These are phyloP conservation scores for Saccharomycopsis hybrid DNA, from an alignment of 1,139 yeast species.

Conservation along the genomic window DNA sequence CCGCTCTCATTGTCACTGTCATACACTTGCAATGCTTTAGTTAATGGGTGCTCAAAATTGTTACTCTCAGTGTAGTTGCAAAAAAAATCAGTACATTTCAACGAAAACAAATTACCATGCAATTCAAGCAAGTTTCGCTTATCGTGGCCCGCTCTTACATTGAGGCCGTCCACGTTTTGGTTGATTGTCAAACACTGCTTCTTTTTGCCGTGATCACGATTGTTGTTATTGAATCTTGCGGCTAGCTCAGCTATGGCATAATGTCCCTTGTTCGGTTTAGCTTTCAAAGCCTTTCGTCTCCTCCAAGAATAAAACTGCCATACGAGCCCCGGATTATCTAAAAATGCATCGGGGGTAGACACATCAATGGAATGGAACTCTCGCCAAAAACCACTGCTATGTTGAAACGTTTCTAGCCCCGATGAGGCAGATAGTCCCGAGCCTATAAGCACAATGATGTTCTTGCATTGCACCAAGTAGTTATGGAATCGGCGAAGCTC, in stretches of 20 bases:
- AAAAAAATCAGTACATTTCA: conserved; percentile 67
- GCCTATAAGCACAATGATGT: conserved; percentile 71
- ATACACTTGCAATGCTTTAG: conserved; percentile 43
- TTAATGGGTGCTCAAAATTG: conserved; percentile 56
- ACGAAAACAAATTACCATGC: conserved; percentile 72
- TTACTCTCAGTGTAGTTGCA: conserved; percentile 55
- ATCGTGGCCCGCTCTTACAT: conserved; percentile 58
- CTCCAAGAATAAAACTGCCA: conserved; percentile 85
- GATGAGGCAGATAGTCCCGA: conserved; percentile 79
- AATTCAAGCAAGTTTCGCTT: conserved; percentile 48
- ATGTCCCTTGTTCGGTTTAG: conserved; percentile 72
- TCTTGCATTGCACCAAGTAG: conserved; percentile 42
- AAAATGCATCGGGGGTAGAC: conserved; percentile 88
- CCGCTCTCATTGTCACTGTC: conserved; percentile 26
- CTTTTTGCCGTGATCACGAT: conserved; percentile 22
- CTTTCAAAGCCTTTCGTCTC: conserved; percentile 55
- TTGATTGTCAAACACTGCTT: conserved; percentile 54
- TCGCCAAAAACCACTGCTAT: conserved; percentile 72
- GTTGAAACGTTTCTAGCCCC: conserved; percentile 70
- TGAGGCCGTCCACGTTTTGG: conserved; percentile 78
- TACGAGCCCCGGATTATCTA: conserved; percentile 73
- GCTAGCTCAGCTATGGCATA: conserved; percentile 56
- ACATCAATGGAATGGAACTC: conserved; percentile 73
- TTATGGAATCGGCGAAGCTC: conserved; percentile 40
- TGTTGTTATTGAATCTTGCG: conserved; percentile 23